phyloP scores from a whole-genome alignment of 306 rosid genomes.

The Quercus engelmannii region DNA sequence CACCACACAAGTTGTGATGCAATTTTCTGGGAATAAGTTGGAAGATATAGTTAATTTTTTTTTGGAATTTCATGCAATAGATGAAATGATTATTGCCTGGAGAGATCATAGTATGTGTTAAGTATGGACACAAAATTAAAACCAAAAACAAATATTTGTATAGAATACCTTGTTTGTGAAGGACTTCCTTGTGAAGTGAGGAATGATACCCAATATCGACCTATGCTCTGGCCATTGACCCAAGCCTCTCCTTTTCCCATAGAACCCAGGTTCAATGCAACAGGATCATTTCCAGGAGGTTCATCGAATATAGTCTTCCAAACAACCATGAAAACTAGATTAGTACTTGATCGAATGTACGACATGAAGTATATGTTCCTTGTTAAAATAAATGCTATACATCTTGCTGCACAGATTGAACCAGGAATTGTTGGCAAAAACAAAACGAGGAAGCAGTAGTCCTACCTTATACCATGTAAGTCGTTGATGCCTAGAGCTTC shows the following conservation, averaged over 20 bases:
- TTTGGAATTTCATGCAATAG: background rate
- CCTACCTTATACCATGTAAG: constrained; percentile 88
- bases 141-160: background rate
- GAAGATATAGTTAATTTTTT: background rate
- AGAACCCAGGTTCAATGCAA: constrained; percentile 69
- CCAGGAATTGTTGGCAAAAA: background rate
- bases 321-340: constrained; percentile 3
- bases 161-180: constrained; percentile 76
- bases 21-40: background rate
- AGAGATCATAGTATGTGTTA: background rate
- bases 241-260: constrained; percentile 90
- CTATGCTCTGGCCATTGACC: constrained; percentile 77
- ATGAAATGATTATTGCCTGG: background rate
- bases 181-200: constrained; percentile 59
- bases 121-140: background rate
- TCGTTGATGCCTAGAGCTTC: constrained; percentile 36
- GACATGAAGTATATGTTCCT: background rate
- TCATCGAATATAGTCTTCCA: constrained; percentile 66
- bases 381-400: background rate
- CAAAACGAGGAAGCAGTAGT: background rate
- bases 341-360: background rate
- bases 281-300: constrained; percentile 60
- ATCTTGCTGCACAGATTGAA: background rate
- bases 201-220: constrained; percentile 87
- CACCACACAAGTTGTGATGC: background rate